Evolutionary conservation across 441 rosid species (phyloP), one percentile per base, ranked within the genome.

Genomic region (Cnidoscolus chayamansa): DNA sequence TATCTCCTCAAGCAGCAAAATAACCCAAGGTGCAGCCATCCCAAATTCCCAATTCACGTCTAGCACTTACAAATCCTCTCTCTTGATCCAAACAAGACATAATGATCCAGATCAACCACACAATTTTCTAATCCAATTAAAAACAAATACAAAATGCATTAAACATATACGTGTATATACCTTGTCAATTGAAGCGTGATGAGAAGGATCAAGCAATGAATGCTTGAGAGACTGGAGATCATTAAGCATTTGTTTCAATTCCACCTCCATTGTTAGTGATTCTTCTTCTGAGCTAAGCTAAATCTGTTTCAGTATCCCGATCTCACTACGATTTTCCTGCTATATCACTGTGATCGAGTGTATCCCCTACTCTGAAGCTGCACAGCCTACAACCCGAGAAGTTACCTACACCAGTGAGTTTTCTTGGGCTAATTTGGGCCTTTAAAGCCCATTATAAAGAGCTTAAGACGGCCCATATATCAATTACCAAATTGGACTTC

Each of bases 181-280:
- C 97, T 86, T 81, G 30, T 82, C 81, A 71, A 92, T 82, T 50
- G 87, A 81, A 55, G 87, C 79, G 7, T 32, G 81, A 65, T 57
- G 79, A 77, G 90, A 79, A 73, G 84, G 82, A 84, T 88, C 89
- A 40, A 85, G 81, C 9, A 86, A 70, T 10, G 90, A 87, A 70
- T 74, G 80, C 80, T 82, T 86, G 67, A 94, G 84, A 62, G 77
- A 65, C 45, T 86, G 79, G 2, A 94, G 92, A 75, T 89, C 97
- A 43, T 76, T 81, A 43, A 84, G 84, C 80, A 94, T 61, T 74
- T 79, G 87, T 64, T 84, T 83, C 81, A 94, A 74, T 82, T 88
- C 98, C 31, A 49, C 81, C 86, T 92, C 98, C 97, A 90, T 90
- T 69, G 31, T 75, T 70, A 31, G n/a, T n/a, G 25, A 47, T 55